These are phyloP conservation scores for Lentinula lateritia DNA, from an alignment of 768 basidiomycete genomes.

Conservation along the genomic window DNA sequence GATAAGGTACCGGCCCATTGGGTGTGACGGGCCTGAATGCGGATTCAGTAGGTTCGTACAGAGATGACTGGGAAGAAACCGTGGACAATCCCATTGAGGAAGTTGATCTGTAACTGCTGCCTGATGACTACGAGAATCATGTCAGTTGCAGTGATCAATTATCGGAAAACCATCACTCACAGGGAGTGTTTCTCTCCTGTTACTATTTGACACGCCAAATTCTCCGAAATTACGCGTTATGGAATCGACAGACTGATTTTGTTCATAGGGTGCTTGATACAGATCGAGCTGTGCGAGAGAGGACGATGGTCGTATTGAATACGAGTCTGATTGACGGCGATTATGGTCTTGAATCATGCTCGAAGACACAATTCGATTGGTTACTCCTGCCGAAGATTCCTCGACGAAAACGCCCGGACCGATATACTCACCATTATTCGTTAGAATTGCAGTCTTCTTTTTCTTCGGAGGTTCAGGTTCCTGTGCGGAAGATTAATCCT, in stretches of 20 bases:
- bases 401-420: constrained; percentile 72
- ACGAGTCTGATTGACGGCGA: constrained; percentile 40
- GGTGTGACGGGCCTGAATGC: constrained; percentile 29
- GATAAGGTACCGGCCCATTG: constrained; percentile 30
- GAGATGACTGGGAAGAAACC: constrained; percentile 23
- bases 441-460: constrained; percentile 44
- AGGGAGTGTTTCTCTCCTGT: constrained; percentile 53
- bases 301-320: constrained; percentile 57
- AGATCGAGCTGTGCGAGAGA: constrained; percentile 60
- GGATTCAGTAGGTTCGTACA: constrained; percentile 25
- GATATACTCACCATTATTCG: constrained; percentile 51
- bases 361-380: constrained; percentile 27
- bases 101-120: constrained; percentile 28
- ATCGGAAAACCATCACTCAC: constrained; percentile 31
- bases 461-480: constrained; percentile 71
- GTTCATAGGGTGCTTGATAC: constrained; percentile 73
- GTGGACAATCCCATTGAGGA: constrained; percentile 31
- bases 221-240: constrained; percentile 64
- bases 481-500: constrained; percentile 31
- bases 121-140: constrained; percentile 24
- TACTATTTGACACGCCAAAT: constrained; percentile 46
- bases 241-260: constrained; percentile 41
- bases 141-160: background rate
- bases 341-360: constrained; percentile 30
- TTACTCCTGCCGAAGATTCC: constrained; percentile 19